Evolutionary conservation across 768 basidiomycete species (phyloP), one percentile per base, ranked within the genome.

Genomic region (Rickenella mellea): DNA sequence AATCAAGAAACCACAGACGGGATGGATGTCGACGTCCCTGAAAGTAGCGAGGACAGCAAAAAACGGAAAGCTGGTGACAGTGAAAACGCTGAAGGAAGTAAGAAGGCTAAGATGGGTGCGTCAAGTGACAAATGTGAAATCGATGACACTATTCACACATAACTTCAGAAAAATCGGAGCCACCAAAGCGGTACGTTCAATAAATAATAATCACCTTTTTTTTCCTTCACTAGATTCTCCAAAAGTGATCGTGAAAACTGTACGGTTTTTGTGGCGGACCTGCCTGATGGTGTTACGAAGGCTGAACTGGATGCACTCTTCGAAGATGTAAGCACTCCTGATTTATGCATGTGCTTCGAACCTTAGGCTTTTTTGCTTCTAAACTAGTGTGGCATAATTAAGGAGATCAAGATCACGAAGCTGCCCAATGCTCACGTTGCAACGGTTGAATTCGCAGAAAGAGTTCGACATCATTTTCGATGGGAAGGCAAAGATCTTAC

Each of bases 221-320:
- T 15, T 21, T 43, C 36, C 25, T 45, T 39, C 15, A 7, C 22
- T 33, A 14, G 24, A 10, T 35, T 10, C 45, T n/a, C n/a, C n/a
- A n/a, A n/a, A 39, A 93, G 94, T 49, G 96, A 99, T 63, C 89
- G 96, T 35, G 96, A 99, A 65, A 87, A 97, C 51, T 78, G 81
- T 22, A 94, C 91, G 0, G 83, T 98, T 4, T 87, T 98, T 45
- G 83, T 96, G 11, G 74, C 80, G 3, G 78, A 84, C 33, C 62
- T 96, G 8, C 75, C 78, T 0, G 32, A 59, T 14, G 69, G 63
- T 9, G 68, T 71, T 8, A 67, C 67, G 0, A 82, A 90, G 41
- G 74, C 73, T 4, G 83, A 86, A 20, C 58, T 99, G n/a, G 63
- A 53, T 21, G 55, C 62, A 2, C 67, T 94, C 5, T 97, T 99